phyloP scores from a whole-genome alignment of 192 early-diverging fungal genomes.

The Piromyces sp. region DNA sequence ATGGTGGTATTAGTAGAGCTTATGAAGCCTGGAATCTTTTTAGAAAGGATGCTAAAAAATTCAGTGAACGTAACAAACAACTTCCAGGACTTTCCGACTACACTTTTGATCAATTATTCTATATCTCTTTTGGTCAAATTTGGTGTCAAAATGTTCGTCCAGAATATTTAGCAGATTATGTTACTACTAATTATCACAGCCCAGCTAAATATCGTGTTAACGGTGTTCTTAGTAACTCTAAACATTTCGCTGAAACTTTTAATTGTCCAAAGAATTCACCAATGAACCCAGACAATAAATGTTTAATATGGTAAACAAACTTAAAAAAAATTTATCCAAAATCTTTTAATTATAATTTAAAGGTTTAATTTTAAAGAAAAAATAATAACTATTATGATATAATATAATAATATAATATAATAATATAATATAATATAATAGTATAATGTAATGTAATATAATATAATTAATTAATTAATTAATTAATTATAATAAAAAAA shows the following conservation, averaged over 20 bases:
- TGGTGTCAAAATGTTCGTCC: constrained; percentile 34
- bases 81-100: constrained; percentile 31
- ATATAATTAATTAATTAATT: too few relatives aligned
- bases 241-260: constrained; percentile 51
- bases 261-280: constrained; percentile 30
- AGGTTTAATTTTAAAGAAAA: too few relatives aligned
- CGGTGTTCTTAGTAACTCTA: constrained; percentile 45
- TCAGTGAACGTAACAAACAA: not conserved
- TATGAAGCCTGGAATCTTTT: not conserved
- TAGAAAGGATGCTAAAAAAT: not conserved
- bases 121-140: constrained; percentile 43
- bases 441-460: too few relatives aligned
- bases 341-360: too few relatives aligned
- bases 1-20: not conserved
- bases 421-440: too few relatives aligned
- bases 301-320: constrained; percentile 7
- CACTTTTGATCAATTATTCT: constrained; percentile 43
- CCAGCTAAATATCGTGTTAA: constrained; percentile 49
- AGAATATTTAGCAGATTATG: constrained; percentile 4
- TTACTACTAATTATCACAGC: constrained; percentile 48
- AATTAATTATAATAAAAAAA: too few relatives aligned
- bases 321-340: too few relatives aligned
- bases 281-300: constrained; percentile 58
- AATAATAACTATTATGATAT: too few relatives aligned
- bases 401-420: too few relatives aligned